A percentile compares a stretch with the other conserved stretches of the same genome.
Evolutionary conservation across 2,329 filamentous ascomycete species (phyloP).

Genomic region (Paracamarosporium sp.): DNA sequence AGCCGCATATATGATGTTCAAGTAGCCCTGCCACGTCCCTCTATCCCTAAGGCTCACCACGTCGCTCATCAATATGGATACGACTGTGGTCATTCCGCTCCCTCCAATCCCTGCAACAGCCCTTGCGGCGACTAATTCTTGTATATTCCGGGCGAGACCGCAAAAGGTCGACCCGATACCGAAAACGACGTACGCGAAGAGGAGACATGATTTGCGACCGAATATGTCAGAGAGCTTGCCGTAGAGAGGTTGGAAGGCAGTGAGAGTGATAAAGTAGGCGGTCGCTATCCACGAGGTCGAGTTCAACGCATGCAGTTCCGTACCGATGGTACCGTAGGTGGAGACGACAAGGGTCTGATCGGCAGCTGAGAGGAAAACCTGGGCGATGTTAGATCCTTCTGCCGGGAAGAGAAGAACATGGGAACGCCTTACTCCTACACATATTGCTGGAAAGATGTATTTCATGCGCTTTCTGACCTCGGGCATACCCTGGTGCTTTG

Average conservation of each 20-base stretch:
- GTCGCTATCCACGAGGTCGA: constrained; percentile 76
- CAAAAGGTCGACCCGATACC: constrained; percentile 69
- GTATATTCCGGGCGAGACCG: constrained; percentile 68
- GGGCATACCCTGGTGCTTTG: constrained; percentile 53
- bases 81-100: constrained; percentile 74
- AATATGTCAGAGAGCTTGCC: constrained; percentile 76
- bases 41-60: constrained; percentile 72
- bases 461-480: constrained; percentile 60
- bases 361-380: constrained; percentile 74
- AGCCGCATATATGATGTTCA: constrained; percentile 74
- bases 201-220: constrained; percentile 69
- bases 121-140: constrained; percentile 70
- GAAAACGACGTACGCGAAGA: constrained; percentile 71
- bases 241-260: constrained; percentile 77
- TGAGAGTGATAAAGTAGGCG: constrained; percentile 75
- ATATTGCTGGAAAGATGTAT: constrained; percentile 67
- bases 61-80: constrained; percentile 74
- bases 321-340: constrained; percentile 80
- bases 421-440: constrained; percentile 62
- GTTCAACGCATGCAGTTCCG: constrained; percentile 75
- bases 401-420: neutral
- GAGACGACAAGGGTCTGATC: constrained; percentile 80
- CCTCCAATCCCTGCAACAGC: constrained; percentile 71
- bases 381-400: constrained; percentile 5
- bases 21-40: constrained; percentile 75